These are phyloP conservation scores for Macadamia tetraphylla DNA, from an alignment of 164 flowering plant genomes.

Conservation along the genomic window DNA sequence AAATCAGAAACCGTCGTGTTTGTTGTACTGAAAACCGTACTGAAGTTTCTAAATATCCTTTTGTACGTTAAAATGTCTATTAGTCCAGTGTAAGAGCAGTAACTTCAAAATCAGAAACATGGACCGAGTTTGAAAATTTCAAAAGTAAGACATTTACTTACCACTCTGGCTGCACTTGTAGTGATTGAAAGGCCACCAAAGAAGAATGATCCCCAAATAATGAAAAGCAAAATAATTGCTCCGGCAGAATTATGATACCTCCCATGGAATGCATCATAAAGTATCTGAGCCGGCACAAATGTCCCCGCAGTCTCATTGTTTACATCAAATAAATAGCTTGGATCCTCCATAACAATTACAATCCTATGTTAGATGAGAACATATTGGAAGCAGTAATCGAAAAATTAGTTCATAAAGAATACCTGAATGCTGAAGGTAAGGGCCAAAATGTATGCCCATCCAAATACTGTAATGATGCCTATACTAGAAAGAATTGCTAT, in stretches of 20 bases:
- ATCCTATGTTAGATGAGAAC: neutral
- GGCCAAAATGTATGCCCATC: slow-evolving; percentile 72
- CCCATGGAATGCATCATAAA: slow-evolving; percentile 37
- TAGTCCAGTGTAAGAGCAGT: no score
- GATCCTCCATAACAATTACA: slow-evolving; percentile 33
- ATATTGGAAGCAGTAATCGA: neutral
- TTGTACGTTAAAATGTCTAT: no score
- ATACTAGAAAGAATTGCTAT: slow-evolving; percentile 64
- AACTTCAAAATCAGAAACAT: no score
- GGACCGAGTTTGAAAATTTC: no score
- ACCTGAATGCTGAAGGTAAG: slow-evolving; percentile 82
- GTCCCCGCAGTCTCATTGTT: slow-evolving; percentile 64
- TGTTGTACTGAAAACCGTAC: no score
- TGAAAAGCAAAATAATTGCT: slow-evolving; percentile 47
- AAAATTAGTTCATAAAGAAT: neutral
- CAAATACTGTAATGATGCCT: slow-evolving; percentile 54
- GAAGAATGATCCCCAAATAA: slow-evolving; percentile 80
- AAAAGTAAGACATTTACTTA: slow-evolving; percentile 5
- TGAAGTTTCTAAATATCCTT: no score
- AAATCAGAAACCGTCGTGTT: no score
- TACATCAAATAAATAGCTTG: slow-evolving; percentile 42
- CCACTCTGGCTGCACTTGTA: slow-evolving; percentile 14
- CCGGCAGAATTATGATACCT: slow-evolving; percentile 49
- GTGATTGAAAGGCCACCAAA: slow-evolving; percentile 6
- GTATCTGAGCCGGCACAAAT: slow-evolving; percentile 53